Conservation (phyloP, 23 red algal genomes). For the Gracilariopsis chorda region DNA sequence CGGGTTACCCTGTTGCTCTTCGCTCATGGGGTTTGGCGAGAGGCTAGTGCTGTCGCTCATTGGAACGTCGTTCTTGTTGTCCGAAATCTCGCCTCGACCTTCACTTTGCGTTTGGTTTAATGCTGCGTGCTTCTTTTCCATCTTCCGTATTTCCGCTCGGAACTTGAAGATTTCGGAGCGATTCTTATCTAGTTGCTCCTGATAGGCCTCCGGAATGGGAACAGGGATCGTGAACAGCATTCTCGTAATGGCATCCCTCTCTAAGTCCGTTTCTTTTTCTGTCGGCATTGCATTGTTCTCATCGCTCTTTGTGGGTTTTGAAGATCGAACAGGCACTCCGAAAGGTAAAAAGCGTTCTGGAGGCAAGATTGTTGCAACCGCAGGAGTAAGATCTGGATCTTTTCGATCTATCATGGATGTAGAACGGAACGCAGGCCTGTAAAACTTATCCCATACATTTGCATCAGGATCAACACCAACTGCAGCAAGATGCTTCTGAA, state of each 20-base stretch:
- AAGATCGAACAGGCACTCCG: conserved; percentile 64
- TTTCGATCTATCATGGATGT: conserved; percentile 15
- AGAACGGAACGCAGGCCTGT: conserved; percentile 35
- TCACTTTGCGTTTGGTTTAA: neutral
- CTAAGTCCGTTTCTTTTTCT: conserved; percentile 19
- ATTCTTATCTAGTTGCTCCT: conserved; percentile 21
- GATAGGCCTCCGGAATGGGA: conserved; percentile 39
- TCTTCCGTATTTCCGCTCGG: conserved; percentile 28
- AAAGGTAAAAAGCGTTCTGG: conserved; percentile 71
- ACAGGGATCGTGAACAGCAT: conserved; percentile 27
- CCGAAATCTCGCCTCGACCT: neutral
- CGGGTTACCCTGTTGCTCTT: neutral
- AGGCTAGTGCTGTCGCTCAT: conserved; percentile 1
- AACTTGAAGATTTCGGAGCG: conserved; percentile 21
- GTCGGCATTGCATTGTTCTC: conserved; percentile 3
- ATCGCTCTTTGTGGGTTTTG: neutral
- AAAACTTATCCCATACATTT: conserved; percentile 82
- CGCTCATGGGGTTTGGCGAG: neutral
- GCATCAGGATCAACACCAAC: conserved; percentile 45
- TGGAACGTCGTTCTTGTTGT: conserved; percentile 20
- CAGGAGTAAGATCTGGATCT: conserved; percentile 15
- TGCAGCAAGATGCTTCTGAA: conserved; percentile 29
- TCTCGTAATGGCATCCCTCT: conserved; percentile 23
- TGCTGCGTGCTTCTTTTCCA: conserved; percentile 30
- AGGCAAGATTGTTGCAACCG: conserved; percentile 55